phyloP scores from a whole-genome alignment of 495 filamentous ascomycete species.

The Staphylotrichum longicolle region DNA sequence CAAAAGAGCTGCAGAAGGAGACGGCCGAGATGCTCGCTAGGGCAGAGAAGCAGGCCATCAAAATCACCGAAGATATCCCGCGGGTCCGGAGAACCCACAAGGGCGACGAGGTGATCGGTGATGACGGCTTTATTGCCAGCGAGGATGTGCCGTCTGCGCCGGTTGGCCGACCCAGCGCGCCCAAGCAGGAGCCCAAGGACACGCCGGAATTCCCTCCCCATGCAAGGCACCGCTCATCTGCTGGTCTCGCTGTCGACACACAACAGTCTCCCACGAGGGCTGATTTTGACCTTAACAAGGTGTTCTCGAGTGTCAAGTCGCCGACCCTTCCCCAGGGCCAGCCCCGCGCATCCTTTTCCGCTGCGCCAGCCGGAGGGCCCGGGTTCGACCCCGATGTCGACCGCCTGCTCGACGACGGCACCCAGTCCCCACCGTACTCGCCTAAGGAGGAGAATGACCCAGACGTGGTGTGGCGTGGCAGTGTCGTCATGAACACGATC shows the following conservation, averaged over 20 bases:
- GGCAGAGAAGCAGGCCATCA: slow-evolving; percentile 82
- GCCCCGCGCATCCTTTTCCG: slow-evolving; percentile 45
- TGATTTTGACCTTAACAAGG: slow-evolving; percentile 68
- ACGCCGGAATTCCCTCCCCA: slow-evolving; percentile 2
- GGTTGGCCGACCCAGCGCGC: slow-evolving; percentile 36
- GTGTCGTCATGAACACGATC: slow-evolving; percentile 70
- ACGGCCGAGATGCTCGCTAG: slow-evolving; percentile 66
- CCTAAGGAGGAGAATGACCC: slow-evolving; percentile 50
- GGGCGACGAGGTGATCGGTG: slow-evolving; percentile 85
- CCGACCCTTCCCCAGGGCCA: slow-evolving; percentile 50
- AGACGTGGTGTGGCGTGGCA: slow-evolving; percentile 79
- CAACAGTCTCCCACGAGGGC: slow-evolving; percentile 48
- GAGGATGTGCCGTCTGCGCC: slow-evolving; percentile 43
- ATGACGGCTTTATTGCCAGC: slow-evolving; percentile 46
- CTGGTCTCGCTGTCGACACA: slow-evolving; percentile 49
- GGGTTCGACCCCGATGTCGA: slow-evolving; percentile 85
- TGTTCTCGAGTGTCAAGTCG: slow-evolving; percentile 64
- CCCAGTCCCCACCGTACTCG: slow-evolving; percentile 82
- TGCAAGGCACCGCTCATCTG: background rate
- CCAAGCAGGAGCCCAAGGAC: slow-evolving; percentile 23
- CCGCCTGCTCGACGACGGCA: slow-evolving; percentile 78
- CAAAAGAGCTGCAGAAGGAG: slow-evolving; percentile 80
- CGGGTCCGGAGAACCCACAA: slow-evolving; percentile 90
- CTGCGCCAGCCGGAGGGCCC: slow-evolving; percentile 48
- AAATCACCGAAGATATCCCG: slow-evolving; percentile 78